Base-by-base conservation (phyloP, 1,139 yeast genomes). In the Debaryomycetaceae sp. region DNA sequence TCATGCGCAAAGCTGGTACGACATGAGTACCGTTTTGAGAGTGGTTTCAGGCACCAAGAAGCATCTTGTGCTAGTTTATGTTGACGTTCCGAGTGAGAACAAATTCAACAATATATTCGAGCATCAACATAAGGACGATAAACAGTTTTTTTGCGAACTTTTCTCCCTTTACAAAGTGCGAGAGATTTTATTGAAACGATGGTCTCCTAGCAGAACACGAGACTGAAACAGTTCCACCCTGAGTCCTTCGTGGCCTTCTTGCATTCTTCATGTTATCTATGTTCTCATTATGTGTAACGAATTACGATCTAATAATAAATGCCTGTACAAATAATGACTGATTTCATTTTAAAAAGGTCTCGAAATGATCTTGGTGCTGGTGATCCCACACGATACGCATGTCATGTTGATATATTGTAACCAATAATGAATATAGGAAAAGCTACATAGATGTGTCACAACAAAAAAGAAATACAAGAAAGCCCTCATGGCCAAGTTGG, bases 21-120 rank as follows among this genome's bases (percentile, higher is more conserved):
- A 82, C 72, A 69, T 77, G 47, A 79, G 91, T 1, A 76, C 90
- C 1, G 62, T 83, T 24, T 83, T 87, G 31, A 76, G 99, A 49
- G 97, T 93, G 3, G 80, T 88, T 42, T 87, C 95, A 0, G 89
- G 95, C 24, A 98, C 93, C 13, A 83, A 85, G 56, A 93, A 93
- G 70, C 81, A 82, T 3, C 66, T 90, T 49, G 79, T 91, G 1
- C 60, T 90, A 42, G 78, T 80, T 34, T 89, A 78, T 62, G 87
- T 93, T 13, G 78, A 79, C 41, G 56, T 68, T 17, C 85, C 89
- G 0, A 45, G 53, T 1, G 55, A 61, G n/a, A 59, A 54, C 8
- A 62, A 59, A 2, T 65, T 72, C 59, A 56, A 63, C 41, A 39
- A 48, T 39, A 55, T 62, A 36, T 38, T 57, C 41, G 45, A 52